Conservation (phyloP, 108 stramenopile species). For the Asterionellopsis glacialis region DNA sequence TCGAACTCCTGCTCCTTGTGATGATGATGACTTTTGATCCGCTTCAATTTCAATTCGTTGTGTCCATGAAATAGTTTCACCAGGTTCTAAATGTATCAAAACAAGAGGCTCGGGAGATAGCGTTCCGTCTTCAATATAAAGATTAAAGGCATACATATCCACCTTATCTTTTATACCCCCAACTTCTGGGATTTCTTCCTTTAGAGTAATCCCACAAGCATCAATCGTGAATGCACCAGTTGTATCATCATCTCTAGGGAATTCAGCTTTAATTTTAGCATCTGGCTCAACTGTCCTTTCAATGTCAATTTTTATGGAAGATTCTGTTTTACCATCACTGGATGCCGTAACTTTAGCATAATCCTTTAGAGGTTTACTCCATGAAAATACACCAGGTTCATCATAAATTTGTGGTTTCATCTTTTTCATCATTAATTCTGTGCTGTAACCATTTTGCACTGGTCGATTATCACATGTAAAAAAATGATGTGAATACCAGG, state of each 20-base stretch:
- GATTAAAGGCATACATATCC: conserved; percentile 75
- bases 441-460: conserved; percentile 51
- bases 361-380: conserved; percentile 55
- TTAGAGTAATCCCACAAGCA: conserved; percentile 56
- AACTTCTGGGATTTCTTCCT: conserved; percentile 55
- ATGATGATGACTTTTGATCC: too few relatives aligned
- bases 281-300: conserved; percentile 48
- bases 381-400: conserved; percentile 61
- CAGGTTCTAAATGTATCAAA: conserved; percentile 55
- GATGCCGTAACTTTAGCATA: conserved; percentile 43
- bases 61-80: conserved; percentile 69
- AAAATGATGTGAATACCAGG: conserved; percentile 84
- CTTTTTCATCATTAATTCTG: conserved; percentile 53
- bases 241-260: conserved; percentile 47
- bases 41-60: conserved; percentile 30
- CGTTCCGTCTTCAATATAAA: conserved; percentile 71
- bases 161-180: conserved; percentile 21
- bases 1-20: too few relatives aligned
- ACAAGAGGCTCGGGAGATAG: conserved; percentile 77
- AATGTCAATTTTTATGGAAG: conserved; percentile 40
- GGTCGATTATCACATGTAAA: conserved; percentile 67
- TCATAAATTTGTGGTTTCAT: conserved; percentile 40
- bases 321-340: conserved; percentile 19
- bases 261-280: conserved; percentile 74
- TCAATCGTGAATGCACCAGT: conserved; percentile 54